Base-by-base conservation (phyloP, 257 asterid species). In the Striga asiatica region DNA sequence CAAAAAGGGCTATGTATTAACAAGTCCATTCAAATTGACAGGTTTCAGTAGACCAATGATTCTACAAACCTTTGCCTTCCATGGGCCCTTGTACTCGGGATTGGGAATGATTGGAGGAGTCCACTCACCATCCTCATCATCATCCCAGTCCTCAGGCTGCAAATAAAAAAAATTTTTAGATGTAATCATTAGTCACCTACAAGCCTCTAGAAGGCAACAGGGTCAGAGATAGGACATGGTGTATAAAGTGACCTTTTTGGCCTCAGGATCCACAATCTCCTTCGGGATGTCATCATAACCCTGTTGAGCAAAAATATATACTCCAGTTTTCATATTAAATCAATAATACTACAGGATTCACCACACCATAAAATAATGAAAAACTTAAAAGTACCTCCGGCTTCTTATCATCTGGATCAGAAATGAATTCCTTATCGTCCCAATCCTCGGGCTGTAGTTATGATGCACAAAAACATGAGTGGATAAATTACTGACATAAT, bases 91-190 rank as follows among this genome's bases (percentile, higher is more conserved):
- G 83, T 82, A 85, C 67, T 85, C 95, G 0, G 95, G 97, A 72
- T 89, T 85, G 55, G 99, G 84, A 73, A 84, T 83, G 8, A 94
- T 88, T 45, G 99, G 99, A 31, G 84, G 77, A 2, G 97, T 78
- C 99, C 99, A 92, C 68, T 79, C 91, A 43, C 99, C 97, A 79
- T 92, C 99, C 71, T 92, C 99, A 50, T 82, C 94, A 53, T 88
- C 91, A 65, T 92, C 95, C 97, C 95, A 92, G 67, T 92, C 99
- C 71, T 92, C 97, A 22, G 97, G 97, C 97, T 88, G 72, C 68
- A 69, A 46, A 45, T 23, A 16, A 27, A 53, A 43, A 11, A 5
- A 14, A 10, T 19, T 27, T 31, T 11, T 0, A 8, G 2, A 47
- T 27, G 32, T 2, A 49, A 31, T 7, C 0, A 56, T 65, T 1